These are phyloP conservation scores for Flaveria trinervia DNA, from an alignment of 129 eudicot species.

Conservation along the genomic window DNA sequence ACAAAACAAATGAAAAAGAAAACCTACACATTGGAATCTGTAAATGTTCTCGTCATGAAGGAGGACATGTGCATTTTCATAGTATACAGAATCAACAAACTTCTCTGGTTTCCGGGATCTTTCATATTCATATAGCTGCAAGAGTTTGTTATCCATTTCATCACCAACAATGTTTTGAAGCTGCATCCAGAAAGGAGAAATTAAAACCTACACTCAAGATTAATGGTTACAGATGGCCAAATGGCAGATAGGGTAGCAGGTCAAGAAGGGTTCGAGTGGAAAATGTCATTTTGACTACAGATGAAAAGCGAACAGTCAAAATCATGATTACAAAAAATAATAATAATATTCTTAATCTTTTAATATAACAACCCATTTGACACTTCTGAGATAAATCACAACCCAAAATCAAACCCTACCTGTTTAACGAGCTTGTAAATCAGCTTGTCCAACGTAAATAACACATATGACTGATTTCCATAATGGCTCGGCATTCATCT, in stretches of 20 bases:
- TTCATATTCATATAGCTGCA: slow-evolving; percentile 88
- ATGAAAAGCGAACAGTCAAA: neutral
- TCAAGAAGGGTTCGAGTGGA: neutral
- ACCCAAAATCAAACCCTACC: slow-evolving; percentile 41
- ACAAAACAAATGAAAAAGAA: neutral
- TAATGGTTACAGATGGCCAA: slow-evolving; percentile 3
- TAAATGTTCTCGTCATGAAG: slow-evolving; percentile 91
- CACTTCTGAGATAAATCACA: neutral
- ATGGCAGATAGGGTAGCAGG: neutral
- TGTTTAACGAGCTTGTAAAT: slow-evolving; percentile 92
- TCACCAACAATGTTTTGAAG: slow-evolving; percentile 87
- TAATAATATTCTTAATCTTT: neutral
- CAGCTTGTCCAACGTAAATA: slow-evolving; percentile 93
- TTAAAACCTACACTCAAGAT: slow-evolving; percentile 2
- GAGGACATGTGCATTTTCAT: slow-evolving; percentile 82
- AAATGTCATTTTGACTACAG: neutral
- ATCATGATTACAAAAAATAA: neutral
- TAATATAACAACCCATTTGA: neutral
- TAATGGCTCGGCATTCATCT: slow-evolving; percentile 89
- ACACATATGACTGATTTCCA: slow-evolving; percentile 91
- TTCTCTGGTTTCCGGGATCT: slow-evolving; percentile 68
- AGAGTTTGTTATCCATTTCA: slow-evolving; percentile 80
- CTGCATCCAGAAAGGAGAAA: slow-evolving; percentile 45
- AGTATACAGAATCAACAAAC: slow-evolving; percentile 82
- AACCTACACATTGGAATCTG: slow-evolving; percentile 88